These are phyloP conservation scores for Ascosphaera acerosa DNA, from an alignment of 2,329 filamentous ascomycete genomes.

Conservation along the genomic window DNA sequence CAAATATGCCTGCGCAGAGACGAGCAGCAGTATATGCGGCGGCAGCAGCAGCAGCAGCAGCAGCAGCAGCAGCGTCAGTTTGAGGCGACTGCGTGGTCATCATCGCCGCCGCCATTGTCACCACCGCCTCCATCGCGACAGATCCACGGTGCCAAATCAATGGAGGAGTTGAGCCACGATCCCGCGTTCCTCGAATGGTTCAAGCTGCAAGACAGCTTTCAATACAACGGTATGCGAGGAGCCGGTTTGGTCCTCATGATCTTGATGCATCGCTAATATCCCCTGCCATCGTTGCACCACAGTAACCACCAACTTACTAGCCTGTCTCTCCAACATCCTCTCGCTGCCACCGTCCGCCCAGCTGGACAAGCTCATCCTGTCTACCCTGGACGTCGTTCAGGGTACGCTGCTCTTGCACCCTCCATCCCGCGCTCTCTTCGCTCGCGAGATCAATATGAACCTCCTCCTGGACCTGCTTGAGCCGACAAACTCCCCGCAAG, in stretches of 20 bases:
- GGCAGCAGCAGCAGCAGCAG: constrained; percentile 13
- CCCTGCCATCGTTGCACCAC: no score
- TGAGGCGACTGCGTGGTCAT: constrained; percentile 14
- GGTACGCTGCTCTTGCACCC: constrained; percentile 73
- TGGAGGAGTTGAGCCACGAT: constrained; percentile 49
- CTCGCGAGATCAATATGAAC: constrained; percentile 84
- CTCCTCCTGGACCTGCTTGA: constrained; percentile 86
- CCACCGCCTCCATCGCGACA: no score
- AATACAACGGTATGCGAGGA: constrained; percentile 50
- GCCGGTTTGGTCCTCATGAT: no score
- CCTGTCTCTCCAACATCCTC: no score
- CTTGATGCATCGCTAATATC: no score
- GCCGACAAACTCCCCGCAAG: constrained; percentile 68
- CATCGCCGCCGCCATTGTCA: constrained; percentile 21
- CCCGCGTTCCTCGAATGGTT: constrained; percentile 90
- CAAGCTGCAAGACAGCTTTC: constrained; percentile 85
- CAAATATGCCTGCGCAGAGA: constrained; percentile 91
- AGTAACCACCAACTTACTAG: no score
- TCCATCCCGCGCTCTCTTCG: constrained; percentile 65
- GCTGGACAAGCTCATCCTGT: constrained; percentile 56
- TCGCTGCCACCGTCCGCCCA: constrained; percentile 3
- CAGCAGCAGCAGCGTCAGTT: constrained; percentile 20
- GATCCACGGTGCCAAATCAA: no score
- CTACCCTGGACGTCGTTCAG: constrained; percentile 69
- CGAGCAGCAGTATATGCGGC: no score